phyloP scores from a whole-genome alignment of 352 stramenopile species.

The Pythium dissotocum region DNA sequence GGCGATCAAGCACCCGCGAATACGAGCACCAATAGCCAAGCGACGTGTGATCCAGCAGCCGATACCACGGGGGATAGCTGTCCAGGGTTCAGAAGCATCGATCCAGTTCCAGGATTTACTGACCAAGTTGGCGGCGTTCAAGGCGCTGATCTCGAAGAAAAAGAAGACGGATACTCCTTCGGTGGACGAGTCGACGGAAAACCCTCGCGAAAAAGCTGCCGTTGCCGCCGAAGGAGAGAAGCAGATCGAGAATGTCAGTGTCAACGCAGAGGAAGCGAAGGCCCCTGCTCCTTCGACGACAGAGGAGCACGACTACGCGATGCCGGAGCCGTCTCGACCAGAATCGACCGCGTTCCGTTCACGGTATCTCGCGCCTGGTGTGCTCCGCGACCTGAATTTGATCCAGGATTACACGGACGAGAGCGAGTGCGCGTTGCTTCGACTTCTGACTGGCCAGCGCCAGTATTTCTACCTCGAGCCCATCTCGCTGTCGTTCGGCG shows the following conservation, averaged over 20 bases:
- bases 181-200: not conserved
- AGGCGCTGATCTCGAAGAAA: conserved; percentile 6
- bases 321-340: not conserved
- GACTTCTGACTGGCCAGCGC: conserved; percentile 57
- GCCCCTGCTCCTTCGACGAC: not conserved
- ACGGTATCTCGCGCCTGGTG: conserved; percentile 54
- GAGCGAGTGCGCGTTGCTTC: conserved; percentile 60
- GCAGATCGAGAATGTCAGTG: not conserved
- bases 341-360: conserved; percentile 40
- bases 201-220: not conserved
- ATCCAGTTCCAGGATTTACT: conserved; percentile 16
- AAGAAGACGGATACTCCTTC: not conserved
- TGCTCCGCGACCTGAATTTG: conserved; percentile 69
- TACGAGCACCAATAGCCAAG: not conserved
- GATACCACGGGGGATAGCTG: not conserved
- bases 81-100: not conserved
- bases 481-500: conserved; percentile 29
- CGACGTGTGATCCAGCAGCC: conserved; percentile 3
- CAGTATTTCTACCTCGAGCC: conserved; percentile 83
- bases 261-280: not conserved
- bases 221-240: not conserved
- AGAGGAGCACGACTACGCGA: not conserved
- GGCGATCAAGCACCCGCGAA: not conserved
- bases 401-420: conserved; percentile 78
- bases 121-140: conserved; percentile 22